Conservation (phyloP, 2,329 filamentous ascomycete genomes). For the Penicillium frequentans region DNA sequence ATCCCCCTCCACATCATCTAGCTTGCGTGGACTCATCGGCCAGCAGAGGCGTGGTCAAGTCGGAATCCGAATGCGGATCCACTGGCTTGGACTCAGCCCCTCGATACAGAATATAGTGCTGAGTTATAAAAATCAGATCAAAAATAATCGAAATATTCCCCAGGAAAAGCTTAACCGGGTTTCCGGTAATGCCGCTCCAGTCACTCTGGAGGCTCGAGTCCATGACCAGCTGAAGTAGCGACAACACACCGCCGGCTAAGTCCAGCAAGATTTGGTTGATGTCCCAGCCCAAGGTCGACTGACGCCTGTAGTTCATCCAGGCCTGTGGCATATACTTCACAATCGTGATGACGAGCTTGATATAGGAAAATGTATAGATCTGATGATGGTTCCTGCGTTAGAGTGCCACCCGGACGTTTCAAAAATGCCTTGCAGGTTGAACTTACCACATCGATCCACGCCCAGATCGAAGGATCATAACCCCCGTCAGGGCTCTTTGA, state of each 20-base stretch:
- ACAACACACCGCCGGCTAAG: constrained; percentile 76
- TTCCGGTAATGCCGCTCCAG: constrained; percentile 88
- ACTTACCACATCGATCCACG: constrained; percentile 64
- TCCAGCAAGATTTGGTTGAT: constrained; percentile 84
- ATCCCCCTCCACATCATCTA: background rate
- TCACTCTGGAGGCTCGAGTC: constrained; percentile 82
- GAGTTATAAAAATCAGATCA: constrained; percentile 79
- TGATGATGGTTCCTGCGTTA: constrained; percentile 29
- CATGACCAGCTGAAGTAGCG: constrained; percentile 75
- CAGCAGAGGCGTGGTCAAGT: constrained; percentile 32
- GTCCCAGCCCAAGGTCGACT: constrained; percentile 84
- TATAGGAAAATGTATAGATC: constrained; percentile 73
- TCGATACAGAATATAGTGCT: constrained; percentile 82
- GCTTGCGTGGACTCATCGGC: background rate
- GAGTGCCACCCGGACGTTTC: background rate
- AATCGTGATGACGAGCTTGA: constrained; percentile 84
- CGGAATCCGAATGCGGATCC: constrained; percentile 8
- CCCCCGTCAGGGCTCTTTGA: constrained; percentile 42
- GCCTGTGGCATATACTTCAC: constrained; percentile 93
- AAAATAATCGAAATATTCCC: constrained; percentile 85
- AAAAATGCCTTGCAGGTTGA: background rate
- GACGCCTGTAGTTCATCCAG: constrained; percentile 77
- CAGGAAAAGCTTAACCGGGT: constrained; percentile 85
- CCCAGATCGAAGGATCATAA: constrained; percentile 54
- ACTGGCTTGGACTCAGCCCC: constrained; percentile 24